Conservation (phyloP, 1,284 basidiomycete species). For the Puccinia polysora region DNA sequence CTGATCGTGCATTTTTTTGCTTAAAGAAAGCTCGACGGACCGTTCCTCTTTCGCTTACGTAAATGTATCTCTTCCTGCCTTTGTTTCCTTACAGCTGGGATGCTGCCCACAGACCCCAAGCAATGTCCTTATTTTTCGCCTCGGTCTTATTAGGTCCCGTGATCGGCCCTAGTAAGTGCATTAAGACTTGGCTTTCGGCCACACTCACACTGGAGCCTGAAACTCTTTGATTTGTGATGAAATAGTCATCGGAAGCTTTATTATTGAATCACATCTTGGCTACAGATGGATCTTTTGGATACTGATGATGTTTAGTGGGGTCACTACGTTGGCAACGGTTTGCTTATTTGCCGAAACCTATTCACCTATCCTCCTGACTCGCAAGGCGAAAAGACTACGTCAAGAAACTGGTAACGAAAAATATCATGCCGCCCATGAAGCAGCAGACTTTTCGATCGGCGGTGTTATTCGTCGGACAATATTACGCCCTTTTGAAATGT, state of each 20-base stretch:
- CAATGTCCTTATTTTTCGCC: slow-evolving; percentile 63
- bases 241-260: slow-evolving; percentile 12
- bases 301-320: slow-evolving; percentile 14
- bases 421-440: slow-evolving; percentile 63
- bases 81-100: slow-evolving; percentile 50
- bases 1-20: too few species aligned
- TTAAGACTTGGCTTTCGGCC: too few species aligned
- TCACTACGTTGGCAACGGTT: background rate
- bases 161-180: slow-evolving; percentile 21
- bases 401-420: slow-evolving; percentile 45
- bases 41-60: too few species aligned
- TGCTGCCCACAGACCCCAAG: slow-evolving; percentile 60
- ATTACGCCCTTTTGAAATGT: slow-evolving; percentile 64
- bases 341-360: slow-evolving; percentile 57
- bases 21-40: too few species aligned
- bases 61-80: too few species aligned
- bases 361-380: slow-evolving; percentile 57
- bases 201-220: background rate
- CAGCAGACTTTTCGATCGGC: slow-evolving; percentile 60
- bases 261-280: slow-evolving; percentile 29
- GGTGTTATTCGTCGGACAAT: slow-evolving; percentile 61
- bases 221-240: background rate
- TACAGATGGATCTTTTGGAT: slow-evolving; percentile 40
- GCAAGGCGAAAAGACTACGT: slow-evolving; percentile 37
- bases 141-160: slow-evolving; percentile 66